phyloP scores from a whole-genome alignment of 257 asterid genomes.

The Nemophila menziesii region DNA sequence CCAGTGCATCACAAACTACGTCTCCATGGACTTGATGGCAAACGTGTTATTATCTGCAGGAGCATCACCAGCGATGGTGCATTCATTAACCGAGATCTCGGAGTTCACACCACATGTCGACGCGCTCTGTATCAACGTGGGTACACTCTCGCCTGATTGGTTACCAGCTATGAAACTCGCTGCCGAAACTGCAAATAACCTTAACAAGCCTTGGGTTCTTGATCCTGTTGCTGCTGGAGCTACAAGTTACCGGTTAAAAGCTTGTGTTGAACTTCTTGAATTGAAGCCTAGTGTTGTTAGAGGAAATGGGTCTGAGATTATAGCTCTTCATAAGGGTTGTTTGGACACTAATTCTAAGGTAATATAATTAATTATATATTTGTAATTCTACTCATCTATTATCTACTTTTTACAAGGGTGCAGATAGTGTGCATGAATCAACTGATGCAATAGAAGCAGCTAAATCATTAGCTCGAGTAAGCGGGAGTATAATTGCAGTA shows the following conservation, averaged over 20 bases:
- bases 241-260: constrained; percentile 53
- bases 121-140: constrained; percentile 73
- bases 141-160: constrained; percentile 73
- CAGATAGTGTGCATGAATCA: constrained; percentile 57
- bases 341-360: constrained; percentile 54
- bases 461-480: constrained; percentile 45
- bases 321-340: constrained; percentile 56
- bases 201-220: constrained; percentile 76
- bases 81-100: constrained; percentile 51
- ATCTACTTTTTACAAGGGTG: constrained; percentile 43
- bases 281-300: constrained; percentile 70
- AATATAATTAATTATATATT: background rate
- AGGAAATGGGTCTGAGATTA: constrained; percentile 88
- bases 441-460: constrained; percentile 75
- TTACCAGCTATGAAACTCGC: constrained; percentile 77
- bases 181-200: constrained; percentile 39
- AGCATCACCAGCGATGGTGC: constrained; percentile 97
- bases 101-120: constrained; percentile 67
- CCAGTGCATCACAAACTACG: constrained; percentile 88
- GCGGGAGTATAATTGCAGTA: constrained; percentile 53
- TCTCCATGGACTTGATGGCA: constrained; percentile 88
- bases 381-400: background rate
- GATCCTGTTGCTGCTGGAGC: constrained; percentile 95
- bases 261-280: constrained; percentile 57
- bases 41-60: constrained; percentile 75